Evolutionary conservation across 2,329 filamentous ascomycete genomes (phyloP).

Genomic region (Acrocalymma vagum): DNA sequence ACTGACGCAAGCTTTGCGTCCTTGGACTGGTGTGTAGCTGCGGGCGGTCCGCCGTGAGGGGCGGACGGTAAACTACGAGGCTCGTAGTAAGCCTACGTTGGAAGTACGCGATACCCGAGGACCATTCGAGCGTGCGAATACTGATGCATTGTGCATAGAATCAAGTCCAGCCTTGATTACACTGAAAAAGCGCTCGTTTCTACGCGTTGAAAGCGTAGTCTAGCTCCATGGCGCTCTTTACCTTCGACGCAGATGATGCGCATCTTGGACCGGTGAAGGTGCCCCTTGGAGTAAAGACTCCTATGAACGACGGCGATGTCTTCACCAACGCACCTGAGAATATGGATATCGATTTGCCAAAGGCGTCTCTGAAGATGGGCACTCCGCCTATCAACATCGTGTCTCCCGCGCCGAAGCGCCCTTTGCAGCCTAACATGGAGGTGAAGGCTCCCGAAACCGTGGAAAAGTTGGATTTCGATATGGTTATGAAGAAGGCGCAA

Average conservation of each 20-base stretch:
- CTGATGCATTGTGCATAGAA: slow-evolving; percentile 36
- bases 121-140: slow-evolving; percentile 19
- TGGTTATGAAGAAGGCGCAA: slow-evolving; percentile 46
- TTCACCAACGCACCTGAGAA: slow-evolving; percentile 19
- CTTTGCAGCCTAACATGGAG: slow-evolving; percentile 29
- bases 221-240: slow-evolving; percentile 41
- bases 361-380: slow-evolving; percentile 32
- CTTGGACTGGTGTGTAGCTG: slow-evolving; percentile 57
- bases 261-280: slow-evolving; percentile 26
- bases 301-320: slow-evolving; percentile 22
- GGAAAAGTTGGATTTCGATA: slow-evolving; percentile 49
- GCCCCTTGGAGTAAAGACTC: slow-evolving; percentile 13
- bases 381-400: slow-evolving; percentile 47
- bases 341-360: slow-evolving; percentile 36
- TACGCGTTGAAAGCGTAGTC: slow-evolving; percentile 11
- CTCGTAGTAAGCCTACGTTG: slow-evolving; percentile 24
- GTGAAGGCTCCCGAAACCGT: slow-evolving; percentile 31
- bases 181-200: slow-evolving; percentile 15
- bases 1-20: slow-evolving; percentile 58
- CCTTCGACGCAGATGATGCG: slow-evolving; percentile 44
- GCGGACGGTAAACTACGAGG: slow-evolving; percentile 58
- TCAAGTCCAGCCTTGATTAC: slow-evolving; percentile 17
- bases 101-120: slow-evolving; percentile 30
- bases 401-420: slow-evolving; percentile 41
- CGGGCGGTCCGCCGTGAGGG: slow-evolving; percentile 61